These are phyloP conservation scores for Trametes coccinea DNA, from an alignment of 768 basidiomycete species.

Conservation along the genomic window DNA sequence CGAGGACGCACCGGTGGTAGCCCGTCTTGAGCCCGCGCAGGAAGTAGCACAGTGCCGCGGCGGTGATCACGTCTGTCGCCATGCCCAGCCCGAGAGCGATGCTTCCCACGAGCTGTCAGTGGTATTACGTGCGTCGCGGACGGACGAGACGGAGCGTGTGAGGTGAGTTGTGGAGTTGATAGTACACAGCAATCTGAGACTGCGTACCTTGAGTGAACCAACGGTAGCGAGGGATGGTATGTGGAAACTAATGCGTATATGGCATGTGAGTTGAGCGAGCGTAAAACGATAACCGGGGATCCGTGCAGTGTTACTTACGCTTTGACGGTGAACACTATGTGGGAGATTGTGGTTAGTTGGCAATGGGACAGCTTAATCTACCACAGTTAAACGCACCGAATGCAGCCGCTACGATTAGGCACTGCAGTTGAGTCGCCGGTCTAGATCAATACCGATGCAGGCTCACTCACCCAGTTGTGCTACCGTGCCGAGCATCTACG, in stretches of 20 bases:
- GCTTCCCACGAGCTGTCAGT: slow-evolving; percentile 42
- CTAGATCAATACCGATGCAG: not conserved
- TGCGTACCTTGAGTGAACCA: slow-evolving; percentile 37
- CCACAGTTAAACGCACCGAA: slow-evolving; percentile 5
- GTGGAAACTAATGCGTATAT: slow-evolving; percentile 7
- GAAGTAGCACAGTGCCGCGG: slow-evolving; percentile 53
- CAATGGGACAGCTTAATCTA: too few relatives aligned
- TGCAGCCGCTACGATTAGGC: not conserved
- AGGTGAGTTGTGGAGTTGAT: not conserved
- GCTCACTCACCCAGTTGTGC: slow-evolving; percentile 47
- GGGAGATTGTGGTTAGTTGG: too few relatives aligned
- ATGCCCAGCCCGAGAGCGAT: slow-evolving; percentile 50
- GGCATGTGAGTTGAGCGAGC: not conserved
- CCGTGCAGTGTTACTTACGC: slow-evolving; percentile 36
- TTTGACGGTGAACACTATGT: slow-evolving; percentile 43
- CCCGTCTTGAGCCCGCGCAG: slow-evolving; percentile 55
- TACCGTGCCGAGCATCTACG: slow-evolving; percentile 46
- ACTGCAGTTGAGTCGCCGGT: not conserved
- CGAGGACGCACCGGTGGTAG: slow-evolving; percentile 38
- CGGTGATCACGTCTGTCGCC: slow-evolving; percentile 51
- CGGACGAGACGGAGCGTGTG: not conserved
- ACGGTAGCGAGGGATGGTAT: slow-evolving; percentile 43
- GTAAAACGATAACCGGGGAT: not conserved
- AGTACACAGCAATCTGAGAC: not conserved
- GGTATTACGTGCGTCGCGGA: not conserved